These are phyloP conservation scores for Neofusicoccum laricinum DNA, from an alignment of 2,329 filamentous ascomycete species.

Conservation along the genomic window DNA sequence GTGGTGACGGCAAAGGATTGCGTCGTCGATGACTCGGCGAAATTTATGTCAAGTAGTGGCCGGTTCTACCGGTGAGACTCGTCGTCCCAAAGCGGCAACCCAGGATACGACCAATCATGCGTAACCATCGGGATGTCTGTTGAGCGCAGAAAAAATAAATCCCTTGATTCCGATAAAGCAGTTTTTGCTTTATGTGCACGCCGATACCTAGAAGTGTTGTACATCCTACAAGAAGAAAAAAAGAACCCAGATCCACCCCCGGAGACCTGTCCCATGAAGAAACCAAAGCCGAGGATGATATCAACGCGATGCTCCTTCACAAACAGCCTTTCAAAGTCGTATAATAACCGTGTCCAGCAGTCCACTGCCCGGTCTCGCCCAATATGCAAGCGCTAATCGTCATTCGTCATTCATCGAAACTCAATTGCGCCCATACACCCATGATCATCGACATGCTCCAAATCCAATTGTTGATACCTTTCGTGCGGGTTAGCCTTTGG, in stretches of 20 bases:
- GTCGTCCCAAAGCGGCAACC: slow-evolving; percentile 4
- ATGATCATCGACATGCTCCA: slow-evolving; percentile 81
- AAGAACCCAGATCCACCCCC: slow-evolving; percentile 10
- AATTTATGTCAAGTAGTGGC: slow-evolving; percentile 7
- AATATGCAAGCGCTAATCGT: slow-evolving; percentile 19
- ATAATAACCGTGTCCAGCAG: neutral
- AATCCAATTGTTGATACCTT: slow-evolving; percentile 88
- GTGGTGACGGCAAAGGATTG: slow-evolving; percentile 9
- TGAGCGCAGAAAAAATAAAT: neutral
- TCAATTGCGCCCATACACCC: slow-evolving; percentile 86
- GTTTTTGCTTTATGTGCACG: slow-evolving; percentile 16
- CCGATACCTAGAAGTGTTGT: slow-evolving; percentile 15
- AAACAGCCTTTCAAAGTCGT: slow-evolving; percentile 2
- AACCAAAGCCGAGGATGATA: slow-evolving; percentile 16
- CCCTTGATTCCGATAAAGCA: slow-evolving; percentile 10
- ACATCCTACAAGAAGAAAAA: slow-evolving; percentile 13
- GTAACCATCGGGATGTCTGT: neutral
- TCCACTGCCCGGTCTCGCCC: slow-evolving; percentile 1
- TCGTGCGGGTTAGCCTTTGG: neutral
- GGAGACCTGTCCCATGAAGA: slow-evolving; percentile 11
- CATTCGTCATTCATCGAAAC: slow-evolving; percentile 63
- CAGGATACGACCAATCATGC: neutral
- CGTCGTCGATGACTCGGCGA: slow-evolving; percentile 1
- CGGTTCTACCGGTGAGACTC: neutral
- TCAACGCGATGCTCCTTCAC: slow-evolving; percentile 10